Percentiles rank a stretch among this genome's conserved stretches.
Evolutionary conservation across 768 basidiomycete genomes (phyloP).

Genomic region (Macrolepiota albuminosa): DNA sequence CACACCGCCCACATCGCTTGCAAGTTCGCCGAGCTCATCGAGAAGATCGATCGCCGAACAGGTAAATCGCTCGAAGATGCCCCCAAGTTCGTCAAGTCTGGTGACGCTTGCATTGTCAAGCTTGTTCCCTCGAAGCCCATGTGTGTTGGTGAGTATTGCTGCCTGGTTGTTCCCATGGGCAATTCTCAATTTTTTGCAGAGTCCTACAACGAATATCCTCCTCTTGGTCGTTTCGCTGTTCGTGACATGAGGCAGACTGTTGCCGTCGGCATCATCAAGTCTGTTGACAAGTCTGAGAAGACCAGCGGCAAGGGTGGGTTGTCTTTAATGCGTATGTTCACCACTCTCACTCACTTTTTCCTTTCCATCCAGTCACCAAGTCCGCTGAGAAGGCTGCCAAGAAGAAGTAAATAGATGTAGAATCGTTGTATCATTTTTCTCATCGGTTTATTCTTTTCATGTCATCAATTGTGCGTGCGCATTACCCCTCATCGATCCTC

Average conservation of each 20-base stretch:
- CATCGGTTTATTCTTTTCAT: constrained; percentile 42
- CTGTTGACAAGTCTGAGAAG: constrained; percentile 93
- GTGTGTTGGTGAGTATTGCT: constrained; percentile 34
- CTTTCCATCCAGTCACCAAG: constrained; percentile 65
- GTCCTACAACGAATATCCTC: constrained; percentile 96
- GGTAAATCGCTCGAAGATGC: constrained; percentile 84
- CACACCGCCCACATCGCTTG: constrained; percentile 99
- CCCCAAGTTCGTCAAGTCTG: constrained; percentile 99
- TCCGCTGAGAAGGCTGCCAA: constrained; percentile 94
- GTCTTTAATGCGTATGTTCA: background rate
- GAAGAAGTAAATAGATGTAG: constrained; percentile 92
- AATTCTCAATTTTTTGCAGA: constrained; percentile 29
- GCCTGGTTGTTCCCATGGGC: background rate
- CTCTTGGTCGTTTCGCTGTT: constrained; percentile 98
- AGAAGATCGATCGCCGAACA: constrained; percentile 99
- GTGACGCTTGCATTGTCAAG: constrained; percentile 99
- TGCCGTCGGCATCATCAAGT: constrained; percentile 98
- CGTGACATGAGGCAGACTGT: constrained; percentile 99
- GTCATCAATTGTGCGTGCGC: constrained; percentile 30
- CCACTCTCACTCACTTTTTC: background rate
- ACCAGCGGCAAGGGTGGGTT: constrained; percentile 75
- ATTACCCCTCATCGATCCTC: constrained; percentile 23
- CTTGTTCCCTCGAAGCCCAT: constrained; percentile 95
- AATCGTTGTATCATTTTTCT: constrained; percentile 59
- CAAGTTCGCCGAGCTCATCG: constrained; percentile 97